Evolutionary conservation across 371 early-diverging fungal genomes (phyloP), one percentile per base, ranked within the genome.

Genomic region (Lichtheimia ornata): DNA sequence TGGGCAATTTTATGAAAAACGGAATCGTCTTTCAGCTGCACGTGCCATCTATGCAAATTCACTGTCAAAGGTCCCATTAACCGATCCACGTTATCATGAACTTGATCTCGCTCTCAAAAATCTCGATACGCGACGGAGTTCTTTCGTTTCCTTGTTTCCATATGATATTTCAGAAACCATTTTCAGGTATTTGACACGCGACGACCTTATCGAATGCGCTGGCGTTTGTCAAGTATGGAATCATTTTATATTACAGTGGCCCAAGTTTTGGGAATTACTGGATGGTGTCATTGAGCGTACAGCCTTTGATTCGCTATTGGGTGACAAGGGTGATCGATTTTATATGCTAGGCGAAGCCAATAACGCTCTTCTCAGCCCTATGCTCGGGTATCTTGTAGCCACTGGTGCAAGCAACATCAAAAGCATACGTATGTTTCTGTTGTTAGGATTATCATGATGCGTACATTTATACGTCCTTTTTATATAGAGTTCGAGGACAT

Each of bases 211-310:
- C 15, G 41, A 54, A 41, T 41, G 41, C n/a, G 28, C 54, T 2
- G 41, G 9, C 9, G 54, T 54, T 14, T 54, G 54, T 22, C 41
- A 41, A 14, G 17, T 20, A 15, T 54, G 54, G 54, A 40, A 11
- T 14, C 12, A 54, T 27, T 35, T 41, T 54, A 54, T 54, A 7
- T 20, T 54, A 5, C 41, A 54, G 1, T 54, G 54, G 54, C 41
- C 20, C 54, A 20, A 18, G 14, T 54, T 54, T 22, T 54, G 54
- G 54, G 2, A 54, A 13, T 18, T 18, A 17, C 6, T 18, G 22
- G 15, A 40, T n/a, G 30, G 35, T 11, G 15, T 52, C 52, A 52
- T 52, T 30, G 30, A 30, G 2, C 35, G 35, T 35, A 9, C 35
- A 35, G 9, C 11, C 1, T 0, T 28, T 14, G 13, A 25, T 12